Conservation (phyloP, 805 yeast genomes). For the Teunomyces gatunensis region DNA sequence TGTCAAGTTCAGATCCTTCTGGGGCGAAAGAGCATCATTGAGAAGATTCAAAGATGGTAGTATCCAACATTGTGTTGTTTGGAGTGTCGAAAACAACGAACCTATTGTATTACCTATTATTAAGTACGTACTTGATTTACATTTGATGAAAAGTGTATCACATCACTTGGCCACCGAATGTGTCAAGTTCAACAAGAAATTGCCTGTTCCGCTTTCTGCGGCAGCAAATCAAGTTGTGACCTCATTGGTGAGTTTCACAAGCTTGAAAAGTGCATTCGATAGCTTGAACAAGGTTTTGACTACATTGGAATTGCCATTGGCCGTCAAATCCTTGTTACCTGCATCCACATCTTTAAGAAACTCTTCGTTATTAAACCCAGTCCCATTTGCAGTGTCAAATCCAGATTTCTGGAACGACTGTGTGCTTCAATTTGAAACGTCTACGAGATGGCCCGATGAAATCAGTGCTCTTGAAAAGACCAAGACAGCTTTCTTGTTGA, state of each 20-base stretch:
- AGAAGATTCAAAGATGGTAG: slow-evolving; percentile 92
- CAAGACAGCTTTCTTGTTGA: slow-evolving; percentile 83
- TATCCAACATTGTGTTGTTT: slow-evolving; percentile 86
- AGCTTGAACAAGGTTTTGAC: slow-evolving; percentile 46
- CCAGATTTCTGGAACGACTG: slow-evolving; percentile 81
- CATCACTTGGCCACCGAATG: slow-evolving; percentile 36
- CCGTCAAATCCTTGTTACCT: slow-evolving; percentile 69
- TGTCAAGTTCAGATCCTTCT: slow-evolving; percentile 69
- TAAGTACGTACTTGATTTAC: slow-evolving; percentile 60
- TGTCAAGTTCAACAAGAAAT: slow-evolving; percentile 44
- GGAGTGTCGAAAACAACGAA: slow-evolving; percentile 58
- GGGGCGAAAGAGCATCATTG: slow-evolving; percentile 85
- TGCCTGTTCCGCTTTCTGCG: slow-evolving; percentile 62
- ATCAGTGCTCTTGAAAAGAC: slow-evolving; percentile 79
- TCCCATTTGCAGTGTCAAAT: slow-evolving; percentile 70
- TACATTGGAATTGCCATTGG: slow-evolving; percentile 59
- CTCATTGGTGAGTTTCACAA: slow-evolving; percentile 25
- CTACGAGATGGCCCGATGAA: slow-evolving; percentile 96
- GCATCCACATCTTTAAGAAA: slow-evolving; percentile 72
- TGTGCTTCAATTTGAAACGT: slow-evolving; percentile 82
- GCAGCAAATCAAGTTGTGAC: slow-evolving; percentile 50
- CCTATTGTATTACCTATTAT: slow-evolving; percentile 67
- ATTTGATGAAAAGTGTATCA: slow-evolving; percentile 49
- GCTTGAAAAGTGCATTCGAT: slow-evolving; percentile 45
- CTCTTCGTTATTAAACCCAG: slow-evolving; percentile 75